These are phyloP conservation scores for Firmiana major DNA, from an alignment of 345 rosid genomes.

Conservation along the genomic window DNA sequence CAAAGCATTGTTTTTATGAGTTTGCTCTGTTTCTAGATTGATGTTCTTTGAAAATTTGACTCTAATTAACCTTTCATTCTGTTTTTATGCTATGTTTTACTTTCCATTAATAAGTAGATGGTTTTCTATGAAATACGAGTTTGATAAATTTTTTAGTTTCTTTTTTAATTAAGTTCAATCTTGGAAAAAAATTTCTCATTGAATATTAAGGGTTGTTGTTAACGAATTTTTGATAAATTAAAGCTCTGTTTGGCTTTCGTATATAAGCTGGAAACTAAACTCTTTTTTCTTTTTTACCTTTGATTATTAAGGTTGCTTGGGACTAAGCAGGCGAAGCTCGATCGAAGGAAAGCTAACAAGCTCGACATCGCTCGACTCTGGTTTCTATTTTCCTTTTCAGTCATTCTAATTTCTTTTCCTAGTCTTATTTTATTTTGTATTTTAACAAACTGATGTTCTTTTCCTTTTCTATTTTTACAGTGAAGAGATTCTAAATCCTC, in stretches of 20 bases:
- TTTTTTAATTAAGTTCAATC: no score
- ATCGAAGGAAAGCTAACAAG: slow-evolving; percentile 63
- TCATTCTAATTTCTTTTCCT: background rate
- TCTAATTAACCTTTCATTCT: background rate
- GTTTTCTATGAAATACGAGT: no score
- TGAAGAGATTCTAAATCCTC: slow-evolving; percentile 87
- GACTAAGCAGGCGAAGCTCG: slow-evolving; percentile 79
- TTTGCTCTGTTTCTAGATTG: background rate
- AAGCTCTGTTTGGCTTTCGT: no score
- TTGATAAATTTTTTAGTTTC: no score
- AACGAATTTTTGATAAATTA: no score
- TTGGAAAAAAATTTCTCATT: no score
- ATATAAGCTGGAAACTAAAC: no score
- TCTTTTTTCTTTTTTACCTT: no score
- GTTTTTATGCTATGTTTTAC: slow-evolving; percentile 7
- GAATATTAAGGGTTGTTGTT: no score
- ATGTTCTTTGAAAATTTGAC: background rate
- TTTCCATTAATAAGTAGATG: no score
- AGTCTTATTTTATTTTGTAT: background rate
- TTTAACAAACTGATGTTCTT: background rate
- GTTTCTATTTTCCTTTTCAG: slow-evolving; percentile 25
- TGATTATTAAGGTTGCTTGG: slow-evolving; percentile 76
- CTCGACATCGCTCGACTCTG: slow-evolving; percentile 75
- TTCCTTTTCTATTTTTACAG: slow-evolving; percentile 31
- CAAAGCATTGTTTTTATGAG: background rate